Percentiles rank a stretch among this genome's conserved stretches.
phyloP scores from a whole-genome alignment of 768 basidiomycete species.

The Podaxis pistillaris region DNA sequence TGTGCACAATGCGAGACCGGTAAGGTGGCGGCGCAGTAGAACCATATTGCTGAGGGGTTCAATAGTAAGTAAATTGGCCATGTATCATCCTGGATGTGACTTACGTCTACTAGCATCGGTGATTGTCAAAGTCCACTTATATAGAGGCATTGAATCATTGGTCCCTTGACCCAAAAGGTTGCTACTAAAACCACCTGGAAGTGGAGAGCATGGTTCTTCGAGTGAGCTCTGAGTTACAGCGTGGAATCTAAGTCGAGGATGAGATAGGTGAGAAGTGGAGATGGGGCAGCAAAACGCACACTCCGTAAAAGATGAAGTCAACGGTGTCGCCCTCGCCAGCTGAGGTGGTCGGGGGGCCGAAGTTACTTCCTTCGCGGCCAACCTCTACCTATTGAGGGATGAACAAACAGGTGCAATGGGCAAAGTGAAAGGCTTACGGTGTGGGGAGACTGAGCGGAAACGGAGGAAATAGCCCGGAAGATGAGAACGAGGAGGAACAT shows the following conservation, averaged over 20 bases:
- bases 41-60: slow-evolving; percentile 30
- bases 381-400: slow-evolving; percentile 32
- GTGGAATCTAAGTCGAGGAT: slow-evolving; percentile 28
- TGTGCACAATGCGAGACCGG: slow-evolving; percentile 35
- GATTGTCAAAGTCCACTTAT: slow-evolving; percentile 34
- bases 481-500: background rate
- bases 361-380: slow-evolving; percentile 39
- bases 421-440: slow-evolving; percentile 11
- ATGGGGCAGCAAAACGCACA: slow-evolving; percentile 22
- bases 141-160: slow-evolving; percentile 18
- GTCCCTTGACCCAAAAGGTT: slow-evolving; percentile 26
- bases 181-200: slow-evolving; percentile 40
- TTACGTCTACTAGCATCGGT: slow-evolving; percentile 30
- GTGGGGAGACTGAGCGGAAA: slow-evolving; percentile 14
- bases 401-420: background rate
- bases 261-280: background rate
- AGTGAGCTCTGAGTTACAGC: slow-evolving; percentile 38
- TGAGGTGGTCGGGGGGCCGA: slow-evolving; percentile 29
- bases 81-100: background rate
- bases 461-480: slow-evolving; percentile 4
- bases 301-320: slow-evolving; percentile 37
- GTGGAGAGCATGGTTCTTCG: slow-evolving; percentile 35
- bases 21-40: slow-evolving; percentile 34
- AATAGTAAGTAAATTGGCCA: background rate
- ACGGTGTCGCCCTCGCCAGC: slow-evolving; percentile 34